Base-by-base conservation (phyloP, 2,329 filamentous ascomycete species). In the Tolypocladium inflatum region DNA sequence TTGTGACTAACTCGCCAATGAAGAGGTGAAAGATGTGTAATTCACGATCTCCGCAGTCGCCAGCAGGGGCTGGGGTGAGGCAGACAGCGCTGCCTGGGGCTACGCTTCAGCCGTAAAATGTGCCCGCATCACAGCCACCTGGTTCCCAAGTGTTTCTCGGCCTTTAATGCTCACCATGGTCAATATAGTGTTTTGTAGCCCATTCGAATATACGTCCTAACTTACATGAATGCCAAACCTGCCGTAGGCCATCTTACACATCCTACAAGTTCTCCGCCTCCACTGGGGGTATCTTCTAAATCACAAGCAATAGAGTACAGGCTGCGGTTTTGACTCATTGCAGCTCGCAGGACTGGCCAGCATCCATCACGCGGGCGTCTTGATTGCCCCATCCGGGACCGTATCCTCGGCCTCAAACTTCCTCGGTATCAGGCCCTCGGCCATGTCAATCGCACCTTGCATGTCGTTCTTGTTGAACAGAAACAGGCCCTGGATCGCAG, bases 381-480 rank as follows among this genome's bases (percentile, higher is more conserved):
- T 78, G 57, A 77, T 74, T 5, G 72, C 67, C 1, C 73, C 76
- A 13, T 74, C 71, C 2, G 70, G 63, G 6, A 68, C 56, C 11
- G 65, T 58, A n/a, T 73, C 66, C 50, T 76, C 78, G 0, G 79
- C 72, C 68, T 84, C 81, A 63, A 83, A 79, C 56, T 78, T 80
- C 59, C 75, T 73, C 17, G 83, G 82, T 38, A 86, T 80, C 59
- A 90, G 74, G 2, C 81, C 83, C 61, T 89, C 86, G 1, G 87
- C 88, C 87, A 89, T 91, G 19, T 78, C 76, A 63, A 97, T 92
- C 17, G 93, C 93, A 2, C 93, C 91, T 63, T 91, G 81, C 78
- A 92, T 89, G 65, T 96, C 83, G 62, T 87, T 89, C 76, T 99
- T 99, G 74, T 97, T 95, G 71, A 95, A 96, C 71, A 97, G 73